Evolutionary conservation across 2,329 filamentous ascomycete species (phyloP), one percentile per base, ranked within the genome.

Genomic region (Chaetomium sp.): DNA sequence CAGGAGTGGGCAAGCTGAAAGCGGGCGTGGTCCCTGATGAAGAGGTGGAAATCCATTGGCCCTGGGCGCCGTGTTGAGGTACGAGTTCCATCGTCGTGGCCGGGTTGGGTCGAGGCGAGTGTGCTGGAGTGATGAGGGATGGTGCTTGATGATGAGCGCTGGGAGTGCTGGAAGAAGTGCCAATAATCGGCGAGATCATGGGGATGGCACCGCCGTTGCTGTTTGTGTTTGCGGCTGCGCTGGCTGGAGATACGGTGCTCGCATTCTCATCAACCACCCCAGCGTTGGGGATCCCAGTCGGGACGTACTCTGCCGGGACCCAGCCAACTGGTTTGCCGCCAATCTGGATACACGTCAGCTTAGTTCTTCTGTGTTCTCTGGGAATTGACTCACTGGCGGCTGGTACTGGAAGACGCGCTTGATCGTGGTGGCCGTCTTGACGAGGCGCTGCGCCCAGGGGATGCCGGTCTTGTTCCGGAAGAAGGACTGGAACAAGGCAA

Each of bases 391-490:
- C 72, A 83, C 82, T 49, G 82, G 82, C 9, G 80, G 79, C n/a
- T 71, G 53, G 62, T 85, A 85, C 54, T 77, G 76, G 65, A 83
- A 84, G 25, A 69, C 72, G 0, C 68, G 70, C 10, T 63, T 66
- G 0, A 75, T 72, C 59, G 67, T 69, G 9, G 62, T 62, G 3
- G 74, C 72, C 60, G 5, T 73, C 73, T 35, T 75, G 72, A 75
- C 61, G 0, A 85, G 73, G 16, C 86, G 79, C 51, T 87, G 76
- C n/a, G 83, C 78, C 89, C 88, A 91, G 1, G 78, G 72, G 10
- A 86, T 77, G 0, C 84, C 84, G 0, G 87, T 87, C 73, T 86
- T 85, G 8, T 78, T 76, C 12, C 73, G 74, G 72, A 91, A 91
- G 69, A 88, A 86, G 0, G 74, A 69, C 65, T 78, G 79, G 72